Evolutionary conservation across 1,139 yeast genomes (phyloP).

Genomic region (Sugiyamaella neomexicana): DNA sequence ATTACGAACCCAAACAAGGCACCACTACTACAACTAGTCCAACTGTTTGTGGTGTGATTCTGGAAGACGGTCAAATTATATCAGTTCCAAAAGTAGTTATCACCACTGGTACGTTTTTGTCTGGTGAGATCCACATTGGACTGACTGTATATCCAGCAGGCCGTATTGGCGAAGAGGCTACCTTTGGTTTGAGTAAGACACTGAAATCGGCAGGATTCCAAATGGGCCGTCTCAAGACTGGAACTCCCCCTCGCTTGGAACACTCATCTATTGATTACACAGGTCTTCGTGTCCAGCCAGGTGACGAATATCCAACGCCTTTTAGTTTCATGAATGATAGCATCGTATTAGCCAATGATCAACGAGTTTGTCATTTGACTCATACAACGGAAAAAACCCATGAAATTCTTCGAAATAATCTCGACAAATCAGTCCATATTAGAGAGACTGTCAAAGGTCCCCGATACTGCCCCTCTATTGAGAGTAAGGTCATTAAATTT

Average conservation of each 20-base stretch:
- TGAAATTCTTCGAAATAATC: slow-evolving; percentile 62
- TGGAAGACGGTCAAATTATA: slow-evolving; percentile 65
- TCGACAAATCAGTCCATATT: slow-evolving; percentile 84
- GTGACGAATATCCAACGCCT: slow-evolving; percentile 82
- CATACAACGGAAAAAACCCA: slow-evolving; percentile 76
- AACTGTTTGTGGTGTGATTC: slow-evolving; percentile 63
- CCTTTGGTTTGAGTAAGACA: slow-evolving; percentile 84
- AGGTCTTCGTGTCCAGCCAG: slow-evolving; percentile 62
- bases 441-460: slow-evolving; percentile 96
- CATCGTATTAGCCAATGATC: slow-evolving; percentile 54
- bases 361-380: slow-evolving; percentile 75
- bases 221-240: slow-evolving; percentile 90
- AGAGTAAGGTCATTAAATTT: slow-evolving; percentile 81
- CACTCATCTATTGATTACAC: slow-evolving; percentile 67
- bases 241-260: slow-evolving; percentile 91
- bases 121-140: slow-evolving; percentile 95
- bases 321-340: slow-evolving; percentile 79
- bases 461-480: slow-evolving; percentile 95
- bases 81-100: slow-evolving; percentile 71
- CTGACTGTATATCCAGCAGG: slow-evolving; percentile 81
- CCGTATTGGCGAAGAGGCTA: slow-evolving; percentile 87
- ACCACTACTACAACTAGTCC: slow-evolving; percentile 21
- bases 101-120: slow-evolving; percentile 93
- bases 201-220: slow-evolving; percentile 73
- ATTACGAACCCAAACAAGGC: no score